phyloP scores from a whole-genome alignment of 768 basidiomycete species.

The Chalciporus piperatus region DNA sequence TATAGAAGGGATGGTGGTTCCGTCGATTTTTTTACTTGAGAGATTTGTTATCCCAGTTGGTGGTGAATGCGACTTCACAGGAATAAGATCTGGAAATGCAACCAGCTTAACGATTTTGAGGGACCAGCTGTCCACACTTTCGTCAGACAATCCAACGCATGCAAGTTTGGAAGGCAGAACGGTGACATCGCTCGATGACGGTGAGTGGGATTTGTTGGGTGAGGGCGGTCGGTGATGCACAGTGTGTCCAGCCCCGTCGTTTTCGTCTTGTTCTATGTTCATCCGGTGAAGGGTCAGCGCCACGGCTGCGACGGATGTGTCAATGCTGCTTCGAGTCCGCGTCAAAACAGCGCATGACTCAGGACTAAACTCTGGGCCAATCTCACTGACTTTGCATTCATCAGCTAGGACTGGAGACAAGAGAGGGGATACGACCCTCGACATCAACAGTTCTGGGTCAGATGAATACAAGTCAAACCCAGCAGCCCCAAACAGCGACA shows the following conservation, averaged over 20 bases:
- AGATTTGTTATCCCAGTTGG: slow-evolving; percentile 2
- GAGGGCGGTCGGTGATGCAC: slow-evolving; percentile 14
- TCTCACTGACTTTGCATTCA: slow-evolving; percentile 28
- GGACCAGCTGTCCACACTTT: slow-evolving; percentile 66
- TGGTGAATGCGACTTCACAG: slow-evolving; percentile 17
- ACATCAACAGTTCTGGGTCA: slow-evolving; percentile 37
- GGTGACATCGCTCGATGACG: slow-evolving; percentile 55
- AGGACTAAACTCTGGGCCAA: slow-evolving; percentile 28
- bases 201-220: slow-evolving; percentile 49
- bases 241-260: background rate
- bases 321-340: slow-evolving; percentile 41
- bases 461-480: slow-evolving; percentile 66
- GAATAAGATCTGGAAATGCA: slow-evolving; percentile 71
- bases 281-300: slow-evolving; percentile 8
- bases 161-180: slow-evolving; percentile 69
- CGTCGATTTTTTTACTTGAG: slow-evolving; percentile 9
- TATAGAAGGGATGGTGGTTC: slow-evolving; percentile 19
- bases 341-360: slow-evolving; percentile 48
- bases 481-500: slow-evolving; percentile 53
- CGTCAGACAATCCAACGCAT: slow-evolving; percentile 72
- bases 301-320: slow-evolving; percentile 23
- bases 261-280: slow-evolving; percentile 5
- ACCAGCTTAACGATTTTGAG: slow-evolving; percentile 77
- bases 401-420: slow-evolving; percentile 32
- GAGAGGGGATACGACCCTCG: slow-evolving; percentile 29